Evolutionary conservation across 208 protist genomes (phyloP), one percentile per base, ranked within the genome.

Genomic region (Trypanosoma brucei): DNA sequence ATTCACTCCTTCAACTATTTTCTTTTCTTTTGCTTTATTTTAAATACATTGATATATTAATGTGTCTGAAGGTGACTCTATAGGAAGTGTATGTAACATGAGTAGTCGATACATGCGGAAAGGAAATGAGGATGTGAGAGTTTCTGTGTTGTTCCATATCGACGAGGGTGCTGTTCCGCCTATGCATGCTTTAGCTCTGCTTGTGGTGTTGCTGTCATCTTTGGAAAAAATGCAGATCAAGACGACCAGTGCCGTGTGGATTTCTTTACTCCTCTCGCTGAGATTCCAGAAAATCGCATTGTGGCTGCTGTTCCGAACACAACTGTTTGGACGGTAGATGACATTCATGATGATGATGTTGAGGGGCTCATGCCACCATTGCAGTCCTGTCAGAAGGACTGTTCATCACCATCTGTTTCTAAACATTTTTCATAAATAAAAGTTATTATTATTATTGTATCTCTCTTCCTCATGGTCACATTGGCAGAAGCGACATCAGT

Each of bases 361-460:
- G 63, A 69, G 5, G 63, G 63, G 33, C 11, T 69, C 14, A 69
- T 69, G 55, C 63, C 63, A 13, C 7, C 63, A 50, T 31, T 22
- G 50, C 53, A 69, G 38, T 34, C 40, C 13, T 69, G 63, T 39
- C 63, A 37, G 3, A 0, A 55, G 37, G 44, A 38, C 33, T 44
- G 58, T 56, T n/a, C 55, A 2, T 38, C 42, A 5, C n/a, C 9
- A 9, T 13, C 39, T 3, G 22, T 34, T 3, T 6, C 55, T 7
- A 0, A 33, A 5, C 14, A 62, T 7, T 69, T 60, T 31, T 44
- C 22, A 22, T 22, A 22, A 22, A 22, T 22, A 22, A 22, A 22
- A 22, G 22, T 22, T 22, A 22, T 22, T 22, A 22, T 22, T 62
- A 38, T 38, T 49, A n/a, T 62, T 62, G 46, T 69, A 57, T 42